Base-by-base conservation (phyloP, 164 flowering plant species). In the Chimonanthus praecox region DNA sequence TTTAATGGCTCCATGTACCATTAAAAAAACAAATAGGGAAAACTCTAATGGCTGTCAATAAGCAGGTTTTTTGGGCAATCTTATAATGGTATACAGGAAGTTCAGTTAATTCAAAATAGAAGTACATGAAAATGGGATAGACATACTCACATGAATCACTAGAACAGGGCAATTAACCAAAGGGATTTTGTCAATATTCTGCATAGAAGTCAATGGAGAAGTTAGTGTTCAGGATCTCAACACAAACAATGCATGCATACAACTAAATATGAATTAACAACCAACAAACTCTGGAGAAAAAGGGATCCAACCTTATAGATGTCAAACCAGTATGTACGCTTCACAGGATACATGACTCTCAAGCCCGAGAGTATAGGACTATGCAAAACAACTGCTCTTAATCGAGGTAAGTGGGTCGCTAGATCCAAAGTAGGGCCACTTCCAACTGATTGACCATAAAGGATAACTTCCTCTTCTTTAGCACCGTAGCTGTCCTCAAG, bases 251-350 rank as follows among this genome's bases (percentile, higher is more conserved):
- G 43, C 50, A 60, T 9, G 51, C 45, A 74, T 16, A 71, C 33
- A 67, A 62, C 10, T 50, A 43, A 71, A 49, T 43, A 67, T 33
- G 51, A 49, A 72, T 7, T 44, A 48, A 20, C 46, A 66, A 58
- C 54, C 50, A 6, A 4, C n/a, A 63, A 15, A 9, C 5, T 15
- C 13, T 47, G 46, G 49, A 71, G 21, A 46, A 7, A 20, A 72
- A 21, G 15, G 10, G 70, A 73, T 18, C 21, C 48, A 58, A 83
- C 86, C 86, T 83, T 83, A 71, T 83, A 83, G 58, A 83, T 83
- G 78, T 83, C 86, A 74, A 83, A 83, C 86, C 86, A 83, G 62
- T 83, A 83, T 68, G 82, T 79, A n/a, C 81, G 81, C 51, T 83
- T 83, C 73, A 81, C 84, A 54, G 86, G 81, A 74, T 83, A 83